Evolutionary conservation across 257 asterid genomes (phyloP).

Genomic region (Solanum habrochaites): DNA sequence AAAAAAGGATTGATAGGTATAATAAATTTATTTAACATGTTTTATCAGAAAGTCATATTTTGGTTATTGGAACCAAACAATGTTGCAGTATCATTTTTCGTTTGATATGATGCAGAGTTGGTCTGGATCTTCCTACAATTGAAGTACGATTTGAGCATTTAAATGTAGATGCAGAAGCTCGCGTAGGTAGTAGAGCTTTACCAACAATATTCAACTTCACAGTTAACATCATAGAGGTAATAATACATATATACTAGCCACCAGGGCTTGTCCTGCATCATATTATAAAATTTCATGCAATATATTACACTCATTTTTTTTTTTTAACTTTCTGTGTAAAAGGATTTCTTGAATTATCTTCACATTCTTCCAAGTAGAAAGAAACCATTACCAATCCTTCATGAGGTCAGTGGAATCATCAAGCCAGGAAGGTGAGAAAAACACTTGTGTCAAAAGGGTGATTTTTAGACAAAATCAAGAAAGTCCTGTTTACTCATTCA

Average conservation of each 20-base stretch:
- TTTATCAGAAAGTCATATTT: not conserved
- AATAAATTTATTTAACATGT: not conserved
- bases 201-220: constrained; percentile 67
- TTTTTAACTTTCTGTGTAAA: not conserved
- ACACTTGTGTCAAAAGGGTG: not conserved
- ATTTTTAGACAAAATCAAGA: not conserved
- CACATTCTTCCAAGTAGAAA: constrained; percentile 55
- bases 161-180: constrained; percentile 70
- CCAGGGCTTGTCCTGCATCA: not conserved
- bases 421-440: constrained; percentile 68
- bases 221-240: constrained; percentile 69
- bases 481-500: not conserved
- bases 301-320: not conserved
- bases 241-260: not conserved
- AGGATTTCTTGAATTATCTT: constrained; percentile 58
- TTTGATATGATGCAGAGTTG: constrained; percentile 44
- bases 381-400: constrained; percentile 66
- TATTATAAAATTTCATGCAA: not conserved
- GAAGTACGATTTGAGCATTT: constrained; percentile 79
- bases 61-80: not conserved
- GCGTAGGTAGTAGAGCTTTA: constrained; percentile 74
- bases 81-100: no score
- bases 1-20: constrained; percentile 58
- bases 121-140: constrained; percentile 61
- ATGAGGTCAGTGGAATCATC: constrained; percentile 65